Conservation (phyloP, 2,329 filamentous ascomycete genomes). For the Ramichloridium luteum region DNA sequence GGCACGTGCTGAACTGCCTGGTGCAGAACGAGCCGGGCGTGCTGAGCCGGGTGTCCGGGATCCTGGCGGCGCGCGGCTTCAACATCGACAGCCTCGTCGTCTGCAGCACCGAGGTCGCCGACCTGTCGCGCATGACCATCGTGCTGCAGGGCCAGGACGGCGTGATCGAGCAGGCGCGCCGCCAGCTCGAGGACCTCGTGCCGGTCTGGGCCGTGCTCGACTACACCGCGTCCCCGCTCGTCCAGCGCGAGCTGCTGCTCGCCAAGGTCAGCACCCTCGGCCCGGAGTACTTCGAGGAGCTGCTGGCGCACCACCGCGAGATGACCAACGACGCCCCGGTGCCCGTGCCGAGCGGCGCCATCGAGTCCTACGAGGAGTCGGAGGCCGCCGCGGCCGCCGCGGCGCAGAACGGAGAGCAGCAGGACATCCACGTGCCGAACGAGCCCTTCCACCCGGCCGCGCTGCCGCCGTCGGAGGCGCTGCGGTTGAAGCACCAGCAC, state of each 20-base stretch:
- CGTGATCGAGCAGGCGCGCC: constrained; percentile 89
- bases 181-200: constrained; percentile 91
- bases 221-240: constrained; percentile 83
- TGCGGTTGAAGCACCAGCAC: constrained; percentile 96
- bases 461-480: constrained; percentile 71
- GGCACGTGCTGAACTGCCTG: constrained; percentile 93
- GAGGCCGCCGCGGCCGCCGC: too few species aligned
- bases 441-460: constrained; percentile 69
- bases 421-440: constrained; percentile 1
- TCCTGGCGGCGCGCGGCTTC: constrained; percentile 90
- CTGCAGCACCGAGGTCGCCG: constrained; percentile 93
- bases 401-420: constrained; percentile 4
- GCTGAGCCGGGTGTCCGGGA: constrained; percentile 88
- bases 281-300: constrained; percentile 95
- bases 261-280: constrained; percentile 95
- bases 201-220: constrained; percentile 97
- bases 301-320: constrained; percentile 89
- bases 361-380: too few species aligned
- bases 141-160: constrained; percentile 92
- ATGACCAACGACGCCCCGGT: constrained; percentile 42
- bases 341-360: not conserved
- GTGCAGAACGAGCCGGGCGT: constrained; percentile 99
- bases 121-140: constrained; percentile 97
- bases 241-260: constrained; percentile 88
- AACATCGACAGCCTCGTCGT: constrained; percentile 98